Evolutionary conservation across 2,329 filamentous ascomycete species (phyloP).

Genomic region (Geosmithia flava): DNA sequence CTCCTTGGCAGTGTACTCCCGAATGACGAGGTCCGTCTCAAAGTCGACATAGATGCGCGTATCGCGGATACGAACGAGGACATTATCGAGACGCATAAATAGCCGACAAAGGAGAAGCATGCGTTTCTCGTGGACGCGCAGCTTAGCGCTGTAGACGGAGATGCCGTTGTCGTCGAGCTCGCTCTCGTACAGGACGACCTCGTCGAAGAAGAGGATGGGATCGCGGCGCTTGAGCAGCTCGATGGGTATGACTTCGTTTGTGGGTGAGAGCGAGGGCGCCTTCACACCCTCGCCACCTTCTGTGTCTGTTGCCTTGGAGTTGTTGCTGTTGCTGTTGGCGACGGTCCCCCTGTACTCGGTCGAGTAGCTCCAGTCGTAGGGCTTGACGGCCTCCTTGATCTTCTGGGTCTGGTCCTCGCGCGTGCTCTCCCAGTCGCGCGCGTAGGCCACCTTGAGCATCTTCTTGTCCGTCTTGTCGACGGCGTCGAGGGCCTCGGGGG

Average conservation of each 20-base stretch:
- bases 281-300: conserved; percentile 1
- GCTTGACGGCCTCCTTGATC: conserved; percentile 88
- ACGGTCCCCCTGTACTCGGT: conserved; percentile 70
- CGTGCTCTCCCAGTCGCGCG: conserved; percentile 63
- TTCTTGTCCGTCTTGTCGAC: conserved; percentile 88
- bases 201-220: conserved; percentile 93
- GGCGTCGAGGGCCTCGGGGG: conserved; percentile 74
- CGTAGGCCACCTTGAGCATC: conserved; percentile 92
- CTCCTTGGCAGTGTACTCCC: conserved; percentile 87
- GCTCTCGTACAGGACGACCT: conserved; percentile 92
- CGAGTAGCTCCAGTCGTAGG: conserved; percentile 97
- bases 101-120: conserved; percentile 76
- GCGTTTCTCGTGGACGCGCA: conserved; percentile 82
- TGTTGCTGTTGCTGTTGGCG: too few relatives aligned
- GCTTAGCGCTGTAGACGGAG: conserved; percentile 77
- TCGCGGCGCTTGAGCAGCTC: conserved; percentile 80
- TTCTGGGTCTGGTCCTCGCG: conserved; percentile 68
- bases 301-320: not conserved
- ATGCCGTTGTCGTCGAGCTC: conserved; percentile 97
- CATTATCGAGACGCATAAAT: conserved; percentile 88
- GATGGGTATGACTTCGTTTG: conserved; percentile 54
- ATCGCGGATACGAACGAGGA: conserved; percentile 76
- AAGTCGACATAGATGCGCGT: conserved; percentile 92
- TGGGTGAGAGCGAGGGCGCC: conserved; percentile 13
- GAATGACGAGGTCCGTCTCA: conserved; percentile 60